Base-by-base conservation (phyloP, 306 rosid genomes). In the Cucumis melo region DNA sequence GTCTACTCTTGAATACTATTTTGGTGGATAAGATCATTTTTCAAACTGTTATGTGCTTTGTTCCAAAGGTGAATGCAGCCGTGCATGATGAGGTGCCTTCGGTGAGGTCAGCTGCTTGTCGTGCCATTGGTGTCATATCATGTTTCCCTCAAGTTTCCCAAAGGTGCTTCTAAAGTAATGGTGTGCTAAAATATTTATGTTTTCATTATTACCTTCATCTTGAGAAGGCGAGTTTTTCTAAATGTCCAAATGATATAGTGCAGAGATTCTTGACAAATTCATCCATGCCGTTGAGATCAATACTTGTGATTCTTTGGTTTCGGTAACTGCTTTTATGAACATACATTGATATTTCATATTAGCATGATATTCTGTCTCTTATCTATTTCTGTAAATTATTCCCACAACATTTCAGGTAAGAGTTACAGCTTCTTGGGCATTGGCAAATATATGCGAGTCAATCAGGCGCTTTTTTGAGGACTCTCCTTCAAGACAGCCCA, bases 341-440 rank as follows among this genome's bases (percentile, higher is more conserved):
- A 6, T 71, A 14, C 16, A 5, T 15, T 68, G 55, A 39, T 66
- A 39, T 5, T 15, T 68, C 36, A 39, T 66, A 39, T 19, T n/a
- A 44, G 20, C 15, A 13, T 44, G 46, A 7, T 38, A 24, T 14
- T 48, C 36, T 14, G 75, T 24, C 58, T 21, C 56, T 44, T 67
- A n/a, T 44, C 34, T 42, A 16, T 70, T 46, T 21, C 38, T 80
- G 73, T 61, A 78, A 71, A 80, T 13, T 57, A 14, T 72, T 75
- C 54, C 61, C 57, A 44, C 38, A 16, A 71, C 42, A 77, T 62
- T 9, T 77, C 87, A 91, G 97, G 98, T 94, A 66, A 84, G 93
- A 83, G 88, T 92, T 82, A 89, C 96, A 21, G 93, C 99, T 59
- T 90, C 97, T 12, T 94, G 99, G 99, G 97, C 99, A 70, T 80